Base-by-base conservation (phyloP, 805 yeast genomes). In the Metschnikowia kunwiensis region DNA sequence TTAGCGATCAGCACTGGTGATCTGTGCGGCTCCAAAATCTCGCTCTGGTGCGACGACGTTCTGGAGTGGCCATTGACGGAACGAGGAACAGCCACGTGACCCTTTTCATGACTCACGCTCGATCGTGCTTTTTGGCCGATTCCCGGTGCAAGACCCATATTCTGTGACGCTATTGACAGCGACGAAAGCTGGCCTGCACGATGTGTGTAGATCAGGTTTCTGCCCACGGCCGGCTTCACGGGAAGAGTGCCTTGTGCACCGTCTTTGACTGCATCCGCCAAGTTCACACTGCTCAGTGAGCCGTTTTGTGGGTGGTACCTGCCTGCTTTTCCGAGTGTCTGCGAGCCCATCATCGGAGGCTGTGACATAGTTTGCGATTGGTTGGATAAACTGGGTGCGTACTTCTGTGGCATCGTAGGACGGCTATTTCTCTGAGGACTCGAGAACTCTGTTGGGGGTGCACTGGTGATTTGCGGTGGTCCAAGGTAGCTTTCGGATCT, bases 151-250 rank as follows among this genome's bases (percentile, higher is more conserved):
- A n/a, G n/a, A n/a, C n/a, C 7, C 8, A 25, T 21, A 24, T 25
- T 24, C 10, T 46, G 45, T 1, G 58, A 54, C 7, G 43, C 42
- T 5, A 53, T 34, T 15, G 60, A 55, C 38, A 53, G 50, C 5
- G 46, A 30, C 7, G 57, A 48, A 8, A 46, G 19, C 9, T 49
- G 49, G 5, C 47, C 55, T 6, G 42, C 22, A 6, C 40, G 27
- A 29, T 41, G 43, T 14, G 33, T 9, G 24, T 43, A 45, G 3
- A 40, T 23, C 21, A 26, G 40, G 14, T 27, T 41, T 34, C 38
- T 35, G 20, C 11, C 18, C 20, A 9, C 15, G 13, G 19, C 21
- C 20, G 34, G 37, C 12, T 23, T 22, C 2, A 13, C 25, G n/a
- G n/a, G n/a, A n/a, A n/a, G n/a, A 24, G 21, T 14, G 6, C 26